A percentile compares a stretch with the other conserved stretches of the same genome.
These are phyloP conservation scores for Fusarium sulawesiense DNA, from an alignment of 2,329 filamentous ascomycete species.

Conservation along the genomic window DNA sequence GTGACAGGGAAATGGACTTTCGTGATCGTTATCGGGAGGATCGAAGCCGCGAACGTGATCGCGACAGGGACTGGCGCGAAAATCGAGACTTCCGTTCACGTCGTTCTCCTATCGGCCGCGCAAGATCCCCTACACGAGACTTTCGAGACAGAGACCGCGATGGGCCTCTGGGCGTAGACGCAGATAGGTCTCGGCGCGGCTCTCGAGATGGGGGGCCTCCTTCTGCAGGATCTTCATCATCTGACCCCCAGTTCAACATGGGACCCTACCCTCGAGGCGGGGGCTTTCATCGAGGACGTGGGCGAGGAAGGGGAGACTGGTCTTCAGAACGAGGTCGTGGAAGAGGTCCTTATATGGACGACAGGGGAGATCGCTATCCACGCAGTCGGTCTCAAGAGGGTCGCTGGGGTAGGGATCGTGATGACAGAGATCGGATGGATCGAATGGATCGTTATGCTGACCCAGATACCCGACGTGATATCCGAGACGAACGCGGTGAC, in stretches of 20 bases:
- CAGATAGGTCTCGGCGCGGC: slow-evolving; percentile 73
- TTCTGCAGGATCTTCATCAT: slow-evolving; percentile 76
- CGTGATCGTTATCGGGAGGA: slow-evolving; percentile 71
- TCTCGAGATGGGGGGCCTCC: slow-evolving; percentile 77
- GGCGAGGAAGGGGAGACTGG: slow-evolving; percentile 59
- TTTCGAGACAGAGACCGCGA: slow-evolving; percentile 70
- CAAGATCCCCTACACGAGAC: slow-evolving; percentile 75
- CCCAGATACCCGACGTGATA: slow-evolving; percentile 56
- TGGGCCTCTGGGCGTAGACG: slow-evolving; percentile 71
- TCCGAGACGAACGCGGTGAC: slow-evolving; percentile 60
- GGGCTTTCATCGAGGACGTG: slow-evolving; percentile 66
- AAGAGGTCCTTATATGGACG: slow-evolving; percentile 67
- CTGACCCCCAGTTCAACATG: slow-evolving; percentile 70
- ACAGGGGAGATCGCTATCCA: slow-evolving; percentile 69
- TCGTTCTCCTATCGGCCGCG: slow-evolving; percentile 68
- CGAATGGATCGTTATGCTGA: slow-evolving; percentile 57
- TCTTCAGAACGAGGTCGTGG: slow-evolving; percentile 63
- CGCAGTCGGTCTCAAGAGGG: slow-evolving; percentile 75
- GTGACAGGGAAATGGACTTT: slow-evolving; percentile 71
- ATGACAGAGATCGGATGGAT: slow-evolving; percentile 64
- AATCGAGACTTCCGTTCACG: slow-evolving; percentile 56
- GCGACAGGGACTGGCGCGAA: slow-evolving; percentile 61
- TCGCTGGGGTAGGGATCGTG: slow-evolving; percentile 66
- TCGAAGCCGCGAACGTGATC: slow-evolving; percentile 67
- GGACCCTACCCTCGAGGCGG: slow-evolving; percentile 66